Evolutionary conservation across 2,329 filamentous ascomycete species (phyloP), one percentile per base, ranked within the genome.

Genomic region (Claviceps sp.): DNA sequence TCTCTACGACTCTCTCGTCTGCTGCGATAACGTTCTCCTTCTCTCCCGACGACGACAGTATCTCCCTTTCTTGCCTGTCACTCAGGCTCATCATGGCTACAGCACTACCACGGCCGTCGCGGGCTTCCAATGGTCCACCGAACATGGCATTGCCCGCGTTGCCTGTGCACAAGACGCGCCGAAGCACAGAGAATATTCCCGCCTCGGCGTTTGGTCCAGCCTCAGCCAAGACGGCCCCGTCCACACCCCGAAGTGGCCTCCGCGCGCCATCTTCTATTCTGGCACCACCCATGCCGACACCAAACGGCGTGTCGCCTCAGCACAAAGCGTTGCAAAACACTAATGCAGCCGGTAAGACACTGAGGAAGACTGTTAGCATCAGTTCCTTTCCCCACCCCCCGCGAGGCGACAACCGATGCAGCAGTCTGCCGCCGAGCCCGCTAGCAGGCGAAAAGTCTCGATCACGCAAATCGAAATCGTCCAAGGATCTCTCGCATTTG

Each of bases 341-440:
- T 14, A 82, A 79, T 56, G 72, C 72, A 37, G 72, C 79, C 5
- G 80, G 81, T 26, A 90, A 84, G 66, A 81, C 83, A 1, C 69
- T 96, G 52, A 82, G 89, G 56, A 94, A 94, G 69, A 87, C 87
- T 1, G 85, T 95, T 62, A 96, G 90, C 74, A 95, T 96, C 62
- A 91, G 90, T 64, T 84, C 89, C 1, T 96, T 97, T 63, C 91
- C 91, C 34, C 87, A 95, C 57, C 91, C 91, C 14, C 91, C 91
- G 14, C 83, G 83, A 58, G 80, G 82, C 47, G 76, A 77, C 51
- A 75, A 70, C 51, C 75, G 78, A 57, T 70, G 73, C 47, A 71
- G 71, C 60, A 89, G 76, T 68, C 72, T 81, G 52, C 87, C 79
- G 50, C 80, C 75, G 51, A 79, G 79, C 68, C 81, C 76, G 56